Evolutionary conservation across 2,329 filamentous ascomycete species (phyloP), one percentile per base, ranked within the genome.

Genomic region (Macrophomina tecta): DNA sequence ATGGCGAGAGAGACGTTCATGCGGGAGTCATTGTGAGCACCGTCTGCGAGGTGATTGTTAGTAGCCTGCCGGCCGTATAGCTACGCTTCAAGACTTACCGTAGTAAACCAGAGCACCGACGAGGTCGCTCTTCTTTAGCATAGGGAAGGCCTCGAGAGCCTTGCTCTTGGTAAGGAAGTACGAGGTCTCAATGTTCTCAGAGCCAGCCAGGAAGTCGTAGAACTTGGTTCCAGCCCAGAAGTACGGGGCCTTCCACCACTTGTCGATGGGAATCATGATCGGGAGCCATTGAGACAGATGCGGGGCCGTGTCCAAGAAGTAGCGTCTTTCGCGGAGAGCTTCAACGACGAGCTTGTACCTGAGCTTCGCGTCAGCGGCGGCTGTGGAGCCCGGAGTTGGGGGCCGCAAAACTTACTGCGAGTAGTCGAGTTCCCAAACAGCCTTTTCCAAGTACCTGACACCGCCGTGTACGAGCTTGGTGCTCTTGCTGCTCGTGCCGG

Each of bases 1-100:
- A 94, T 92, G 23, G 91, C 92, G 67, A 96, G 84, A 8, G 91
- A 94, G 34, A 95, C 90, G 75, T 96, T 96, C 92, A 97, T 96
- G 60, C 93, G 88, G 23, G 92, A 95, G 78, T 97, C 93, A 75
- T 97, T 97, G 81, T 97, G 93, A 36, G 91, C 92, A 72, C 93
- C 93, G 81, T 97, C 92, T 86, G 67, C 30, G 36, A 40, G 5
- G 32, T 30, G 23, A 23, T 23, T 23, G 65, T 80, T 69, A 80
- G 74, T 64, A 40, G 38, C 23, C 11, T 34, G n/a, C 12, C 23
- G 56, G 9, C 2, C 38, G 28, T 34, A n/a, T 32, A 7, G 58
- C 12, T 9, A 6, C 14, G 4, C 8, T 23, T 16, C 14, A 23
- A 30, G 8, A 67, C 73, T 64, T 79, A 87, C 86, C 90, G 77